These are phyloP conservation scores for Thymus quinquecostatus DNA, from an alignment of 257 asterid genomes.

Conservation along the genomic window DNA sequence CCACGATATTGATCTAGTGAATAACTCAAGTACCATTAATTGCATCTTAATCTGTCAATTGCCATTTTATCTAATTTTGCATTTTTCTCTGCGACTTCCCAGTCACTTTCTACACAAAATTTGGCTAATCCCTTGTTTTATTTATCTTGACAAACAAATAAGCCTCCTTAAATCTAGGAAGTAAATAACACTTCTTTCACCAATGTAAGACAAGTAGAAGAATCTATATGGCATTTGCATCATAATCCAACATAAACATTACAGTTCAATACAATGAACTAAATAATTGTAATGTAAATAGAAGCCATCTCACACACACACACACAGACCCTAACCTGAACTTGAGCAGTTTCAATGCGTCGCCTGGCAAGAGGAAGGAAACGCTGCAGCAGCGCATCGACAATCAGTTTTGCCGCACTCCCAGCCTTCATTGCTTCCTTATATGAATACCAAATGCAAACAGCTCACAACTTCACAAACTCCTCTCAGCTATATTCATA, in stretches of 20 bases:
- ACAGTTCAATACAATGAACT: background rate
- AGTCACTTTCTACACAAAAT: constrained; percentile 24
- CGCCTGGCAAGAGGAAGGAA: constrained; percentile 98
- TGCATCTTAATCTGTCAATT: constrained; percentile 15
- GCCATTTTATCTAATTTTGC: background rate
- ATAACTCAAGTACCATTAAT: constrained; percentile 15
- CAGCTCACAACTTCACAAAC: constrained; percentile 38
- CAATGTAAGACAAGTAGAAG: constrained; percentile 6
- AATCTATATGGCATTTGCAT: background rate
- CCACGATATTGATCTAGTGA: background rate
- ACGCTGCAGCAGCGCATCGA: constrained; percentile 95
- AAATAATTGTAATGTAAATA: background rate
- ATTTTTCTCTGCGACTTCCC: constrained; percentile 20
- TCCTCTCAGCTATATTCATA: constrained; percentile 44
- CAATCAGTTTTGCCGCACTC: constrained; percentile 96
- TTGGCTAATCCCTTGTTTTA: constrained; percentile 1
- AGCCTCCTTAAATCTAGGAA: constrained; percentile 13
- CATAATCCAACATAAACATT: constrained; percentile 16
- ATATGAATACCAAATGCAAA: constrained; percentile 22
- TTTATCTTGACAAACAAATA: constrained; percentile 19
- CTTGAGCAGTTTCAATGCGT: constrained; percentile 99
- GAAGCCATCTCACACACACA: constrained; percentile 6
- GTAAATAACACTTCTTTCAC: constrained; percentile 1
- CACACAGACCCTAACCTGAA: constrained; percentile 59
- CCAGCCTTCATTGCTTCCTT: constrained; percentile 85